Conservation (phyloP, 2,329 filamentous ascomycete species). For the Aspergillus fumigatus region DNA sequence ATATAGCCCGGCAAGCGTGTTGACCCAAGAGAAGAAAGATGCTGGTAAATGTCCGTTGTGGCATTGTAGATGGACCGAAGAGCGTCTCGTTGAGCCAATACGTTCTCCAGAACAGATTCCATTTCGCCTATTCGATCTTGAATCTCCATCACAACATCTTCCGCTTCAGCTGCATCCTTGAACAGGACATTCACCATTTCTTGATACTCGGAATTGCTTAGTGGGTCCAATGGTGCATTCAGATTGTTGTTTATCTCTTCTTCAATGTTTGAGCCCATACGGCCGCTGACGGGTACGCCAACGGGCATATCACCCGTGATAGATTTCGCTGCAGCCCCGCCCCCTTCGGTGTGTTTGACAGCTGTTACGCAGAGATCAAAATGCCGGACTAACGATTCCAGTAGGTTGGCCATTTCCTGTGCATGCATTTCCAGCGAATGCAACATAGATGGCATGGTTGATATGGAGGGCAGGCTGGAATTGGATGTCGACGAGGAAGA, state of each 20-base stretch:
- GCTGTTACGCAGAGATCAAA: constrained; percentile 93
- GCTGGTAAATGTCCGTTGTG: constrained; percentile 59
- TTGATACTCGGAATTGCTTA: constrained; percentile 68
- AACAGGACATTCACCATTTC: constrained; percentile 78
- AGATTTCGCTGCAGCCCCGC: constrained; percentile 63
- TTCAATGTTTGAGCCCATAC: constrained; percentile 27
- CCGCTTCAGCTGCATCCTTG: constrained; percentile 54
- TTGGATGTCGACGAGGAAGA: constrained; percentile 31
- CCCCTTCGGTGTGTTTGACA: constrained; percentile 82
- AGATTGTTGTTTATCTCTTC: constrained; percentile 29
- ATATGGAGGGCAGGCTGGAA: constrained; percentile 30
- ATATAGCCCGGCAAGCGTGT: constrained; percentile 55
- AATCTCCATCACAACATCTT: constrained; percentile 63
- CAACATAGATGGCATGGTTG: constrained; percentile 52
- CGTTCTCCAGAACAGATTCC: constrained; percentile 62
- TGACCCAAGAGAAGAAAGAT: constrained; percentile 62
- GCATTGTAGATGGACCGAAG: constrained; percentile 53
- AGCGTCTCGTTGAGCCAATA: constrained; percentile 60
- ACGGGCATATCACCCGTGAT: constrained; percentile 59
- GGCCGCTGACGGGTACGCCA: constrained; percentile 41
- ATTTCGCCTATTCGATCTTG: constrained; percentile 71
- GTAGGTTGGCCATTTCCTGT: constrained; percentile 72
- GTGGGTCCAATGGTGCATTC: constrained; percentile 58
- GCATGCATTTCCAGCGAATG: constrained; percentile 67
- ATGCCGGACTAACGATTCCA: constrained; percentile 77